Percentiles rank a stretch among this genome's conserved stretches.
Evolutionary conservation across 148 eudicot species (phyloP).

Genomic region (Oxyria digyna): DNA sequence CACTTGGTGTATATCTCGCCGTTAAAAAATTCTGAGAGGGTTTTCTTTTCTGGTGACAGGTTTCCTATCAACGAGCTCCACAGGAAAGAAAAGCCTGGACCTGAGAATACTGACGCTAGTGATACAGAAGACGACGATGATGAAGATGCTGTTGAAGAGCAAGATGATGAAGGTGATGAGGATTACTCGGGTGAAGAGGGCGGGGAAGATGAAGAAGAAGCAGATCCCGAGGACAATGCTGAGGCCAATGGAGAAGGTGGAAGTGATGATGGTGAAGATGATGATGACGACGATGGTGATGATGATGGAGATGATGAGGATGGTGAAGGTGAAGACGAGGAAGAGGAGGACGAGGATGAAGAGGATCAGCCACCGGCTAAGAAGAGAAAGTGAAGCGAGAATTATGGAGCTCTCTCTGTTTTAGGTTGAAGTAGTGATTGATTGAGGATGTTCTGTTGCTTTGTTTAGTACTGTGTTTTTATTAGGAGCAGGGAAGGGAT

Average conservation of each 20-base stretch:
- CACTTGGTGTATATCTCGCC: not conserved
- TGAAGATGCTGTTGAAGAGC: conserved; percentile 27
- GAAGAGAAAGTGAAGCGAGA: conserved; percentile 29
- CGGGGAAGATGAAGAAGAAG: conserved; percentile 30
- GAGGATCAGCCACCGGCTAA: conserved; percentile 37
- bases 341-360: conserved; percentile 18
- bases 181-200: conserved; percentile 44
- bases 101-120: conserved; percentile 46
- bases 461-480: conserved; percentile 11
- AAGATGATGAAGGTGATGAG: conserved; percentile 40
- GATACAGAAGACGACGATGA: conserved; percentile 47
- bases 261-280: conserved; percentile 32
- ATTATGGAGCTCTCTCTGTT: not conserved
- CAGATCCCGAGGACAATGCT: conserved; percentile 22
- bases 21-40: not conserved
- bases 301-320: conserved; percentile 23
- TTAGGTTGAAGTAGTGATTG: conserved; percentile 2
- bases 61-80: conserved; percentile 32
- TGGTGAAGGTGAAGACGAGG: conserved; percentile 23
- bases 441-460: not conserved
- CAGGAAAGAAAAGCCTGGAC: conserved; percentile 18
- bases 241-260: conserved; percentile 27
- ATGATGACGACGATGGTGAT: conserved; percentile 20
- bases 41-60: conserved; percentile 12
- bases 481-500: not conserved